Base-by-base conservation (phyloP, 495 filamentous ascomycete species). In the Penicillium paradoxum region DNA sequence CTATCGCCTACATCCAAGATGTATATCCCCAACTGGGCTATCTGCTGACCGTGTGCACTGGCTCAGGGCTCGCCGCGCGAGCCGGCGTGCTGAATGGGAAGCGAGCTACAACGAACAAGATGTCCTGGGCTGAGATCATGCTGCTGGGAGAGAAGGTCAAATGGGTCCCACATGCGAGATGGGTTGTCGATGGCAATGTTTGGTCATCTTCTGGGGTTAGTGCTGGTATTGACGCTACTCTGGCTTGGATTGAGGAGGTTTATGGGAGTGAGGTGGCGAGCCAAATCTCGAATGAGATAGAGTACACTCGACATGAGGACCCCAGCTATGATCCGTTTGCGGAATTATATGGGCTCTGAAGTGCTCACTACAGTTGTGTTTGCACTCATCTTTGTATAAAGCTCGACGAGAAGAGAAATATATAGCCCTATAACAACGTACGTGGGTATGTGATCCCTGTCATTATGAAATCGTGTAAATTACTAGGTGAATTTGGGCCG, bases 141-240 rank as follows among this genome's bases (percentile, higher is more conserved):
- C 47, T 61, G 4, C 59, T 74, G 19, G 66, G 76, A 0, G 59
- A 69, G 1, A 70, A 73, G 13, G 77, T 82, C 17, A 49, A 75
- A 0, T 90, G 85, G 86, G 70, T 86, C 2, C 62, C 75, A 3
- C 66, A 67, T 25, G 86, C 86, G 18, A 66, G 86, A 46, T 89
- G 85, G 86, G 79, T 83, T 1, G 56, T 63, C 4, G 83, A 86
- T 67, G 85, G 83, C 15, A 84, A 85, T 57, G 56, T 87, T 0
- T 90, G 85, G 85, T 86, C 81, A 9, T 74, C 74, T 0, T 80
- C 82, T 1, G 85, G 83, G 1, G 67, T 86, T 0, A 77, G 72
- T 37, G 79, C 81, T n/a, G 85, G 85, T 0, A 83, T 86, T n/a
- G 86, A 89, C 72, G 72, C 79, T 34, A 79, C 56, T 10, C 42